These are phyloP conservation scores for Acanthamoeba castellanii DNA, from an alignment of 208 protist genomes.

Conservation along the genomic window DNA sequence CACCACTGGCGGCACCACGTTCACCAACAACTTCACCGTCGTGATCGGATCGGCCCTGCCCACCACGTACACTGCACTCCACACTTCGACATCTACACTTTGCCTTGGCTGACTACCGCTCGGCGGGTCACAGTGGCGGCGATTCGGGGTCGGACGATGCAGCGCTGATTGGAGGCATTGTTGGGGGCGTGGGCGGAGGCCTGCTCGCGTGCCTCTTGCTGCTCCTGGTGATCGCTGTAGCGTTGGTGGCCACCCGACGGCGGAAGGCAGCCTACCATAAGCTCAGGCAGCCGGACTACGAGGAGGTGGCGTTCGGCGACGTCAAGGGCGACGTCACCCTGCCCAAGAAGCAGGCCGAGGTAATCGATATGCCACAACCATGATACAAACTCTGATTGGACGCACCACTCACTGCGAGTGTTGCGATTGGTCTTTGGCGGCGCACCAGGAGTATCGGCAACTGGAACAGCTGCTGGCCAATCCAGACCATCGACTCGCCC, in stretches of 20 bases:
- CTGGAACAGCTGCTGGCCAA: not conserved
- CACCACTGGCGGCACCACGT: not conserved
- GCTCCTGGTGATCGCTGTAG: not conserved
- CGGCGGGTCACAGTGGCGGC: not conserved
- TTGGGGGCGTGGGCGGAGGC: not conserved
- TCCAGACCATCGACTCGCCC: not conserved
- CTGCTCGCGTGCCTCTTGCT: not conserved
- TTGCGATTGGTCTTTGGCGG: not conserved
- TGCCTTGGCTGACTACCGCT: not conserved
- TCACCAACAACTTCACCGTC: constrained; percentile 21
- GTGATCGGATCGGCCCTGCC: not conserved
- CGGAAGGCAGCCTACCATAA: not conserved
- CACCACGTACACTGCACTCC: not conserved
- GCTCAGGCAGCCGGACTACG: constrained; percentile 26
- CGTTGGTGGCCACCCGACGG: no score
- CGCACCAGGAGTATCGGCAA: not conserved
- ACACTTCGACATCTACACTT: not conserved
- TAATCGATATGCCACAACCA: not conserved
- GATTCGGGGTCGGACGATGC: not conserved
- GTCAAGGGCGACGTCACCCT: constrained; percentile 13
- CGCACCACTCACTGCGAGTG: not conserved
- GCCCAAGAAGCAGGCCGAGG: constrained; percentile 36
- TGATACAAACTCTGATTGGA: no score
- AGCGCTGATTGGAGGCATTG: not conserved
- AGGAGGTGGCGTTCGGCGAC: not conserved